These are phyloP conservation scores for Porogramme epimiltina DNA, from an alignment of 1,284 basidiomycete genomes.

Conservation along the genomic window DNA sequence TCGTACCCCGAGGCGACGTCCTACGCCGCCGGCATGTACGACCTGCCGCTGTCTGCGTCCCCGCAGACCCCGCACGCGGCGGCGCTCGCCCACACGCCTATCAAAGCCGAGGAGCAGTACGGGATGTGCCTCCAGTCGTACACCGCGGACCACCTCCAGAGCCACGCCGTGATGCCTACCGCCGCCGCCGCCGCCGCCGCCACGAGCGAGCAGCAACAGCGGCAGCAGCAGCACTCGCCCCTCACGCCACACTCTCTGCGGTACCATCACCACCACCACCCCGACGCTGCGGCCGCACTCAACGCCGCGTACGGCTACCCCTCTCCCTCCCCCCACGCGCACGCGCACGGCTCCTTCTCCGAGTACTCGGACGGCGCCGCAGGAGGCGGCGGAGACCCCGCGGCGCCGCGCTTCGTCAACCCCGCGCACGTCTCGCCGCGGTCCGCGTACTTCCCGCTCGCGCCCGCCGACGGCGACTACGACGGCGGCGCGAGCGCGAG, in stretches of 20 bases:
- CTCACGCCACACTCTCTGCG: slow-evolving; percentile 7
- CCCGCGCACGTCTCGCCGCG: slow-evolving; percentile 32
- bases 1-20: neutral
- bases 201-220: too few species aligned
- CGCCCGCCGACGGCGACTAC: slow-evolving; percentile 5
- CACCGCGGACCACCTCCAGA: slow-evolving; percentile 11
- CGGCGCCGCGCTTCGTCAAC: slow-evolving; percentile 28
- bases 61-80: slow-evolving; percentile 5
- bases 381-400: too few species aligned
- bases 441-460: slow-evolving; percentile 1
- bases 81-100: slow-evolving; percentile 4
- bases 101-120: slow-evolving; percentile 5
- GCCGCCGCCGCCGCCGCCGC: neutral
- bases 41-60: slow-evolving; percentile 3
- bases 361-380: slow-evolving; percentile 13
- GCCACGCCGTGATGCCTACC: neutral
- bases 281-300: slow-evolving; percentile 8
- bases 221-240: too few species aligned
- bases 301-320: slow-evolving; percentile 14
- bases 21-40: neutral
- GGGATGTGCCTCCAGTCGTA: slow-evolving; percentile 13
- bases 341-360: too few species aligned
- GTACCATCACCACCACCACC: slow-evolving; percentile 7
- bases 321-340: slow-evolving; percentile 15
- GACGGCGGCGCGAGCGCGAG: slow-evolving; percentile 13